Percentiles rank a stretch among this genome's conserved stretches.
Evolutionary conservation across 2,329 filamentous ascomycete species (phyloP).

Genomic region (Penicillium concentricum): DNA sequence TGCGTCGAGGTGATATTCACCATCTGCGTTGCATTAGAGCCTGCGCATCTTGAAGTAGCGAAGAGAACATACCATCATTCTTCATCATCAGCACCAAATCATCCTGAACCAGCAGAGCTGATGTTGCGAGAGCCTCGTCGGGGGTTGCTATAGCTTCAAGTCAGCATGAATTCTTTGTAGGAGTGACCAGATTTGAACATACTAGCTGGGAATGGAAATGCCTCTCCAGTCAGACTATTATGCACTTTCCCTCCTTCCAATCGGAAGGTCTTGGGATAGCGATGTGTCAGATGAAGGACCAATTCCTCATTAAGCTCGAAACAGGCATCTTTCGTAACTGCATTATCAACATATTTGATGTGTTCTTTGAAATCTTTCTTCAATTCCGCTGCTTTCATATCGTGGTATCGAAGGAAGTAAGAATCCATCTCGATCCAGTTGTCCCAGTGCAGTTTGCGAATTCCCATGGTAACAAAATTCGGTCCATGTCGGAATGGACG

Average conservation of each 20-base stretch:
- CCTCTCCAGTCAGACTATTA: not conserved
- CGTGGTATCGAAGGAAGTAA: constrained; percentile 16
- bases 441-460: constrained; percentile 16
- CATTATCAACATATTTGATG: constrained; percentile 15
- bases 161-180: not conserved
- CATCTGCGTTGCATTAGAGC: not conserved
- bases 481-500: constrained; percentile 16
- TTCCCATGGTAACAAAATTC: constrained; percentile 17
- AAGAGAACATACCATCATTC: not conserved
- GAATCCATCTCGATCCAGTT: constrained; percentile 21
- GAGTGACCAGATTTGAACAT: not conserved
- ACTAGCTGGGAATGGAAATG: not conserved
- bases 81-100: not conserved
- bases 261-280: constrained; percentile 6
- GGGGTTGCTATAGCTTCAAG: not conserved
- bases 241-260: constrained; percentile 6
- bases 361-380: constrained; percentile 13
- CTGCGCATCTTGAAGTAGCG: not conserved
- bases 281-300: constrained; percentile 9
- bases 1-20: constrained; percentile 14
- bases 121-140: not conserved
- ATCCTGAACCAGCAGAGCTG: not conserved
- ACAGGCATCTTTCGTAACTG: constrained; percentile 11
- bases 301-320: constrained; percentile 8
- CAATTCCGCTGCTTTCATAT: constrained; percentile 13